Evolutionary conservation across 306 rosid species (phyloP), one percentile per base, ranked within the genome.

Genomic region (Malus sylvestris): DNA sequence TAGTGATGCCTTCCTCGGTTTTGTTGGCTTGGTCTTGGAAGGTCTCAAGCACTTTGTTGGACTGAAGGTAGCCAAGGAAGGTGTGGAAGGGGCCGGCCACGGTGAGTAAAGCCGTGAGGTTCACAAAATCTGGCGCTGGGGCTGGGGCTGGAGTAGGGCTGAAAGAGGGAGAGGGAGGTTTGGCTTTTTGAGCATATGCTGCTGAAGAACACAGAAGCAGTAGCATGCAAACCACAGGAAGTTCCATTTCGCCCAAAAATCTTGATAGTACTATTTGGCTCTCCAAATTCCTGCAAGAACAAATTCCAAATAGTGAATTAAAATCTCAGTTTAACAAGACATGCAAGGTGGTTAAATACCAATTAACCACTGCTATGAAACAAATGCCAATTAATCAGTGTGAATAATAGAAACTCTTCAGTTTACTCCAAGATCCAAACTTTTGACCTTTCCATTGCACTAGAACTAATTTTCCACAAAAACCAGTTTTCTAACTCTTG

Each of bases 21-120:
- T 91, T 80, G 83, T 95, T 95, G 83, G 99, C 97, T 82, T 95
- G 97, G 89, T 88, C 91, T 80, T 95, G 97, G 81, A 92, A 91
- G 10, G 96, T 90, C 35, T 92, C 97, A 25, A 92, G 22, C 71
- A 86, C 97, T 81, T 95, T 90, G 71, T 97, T 95, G 78, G 97
- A 92, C 30, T 88, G 33, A 49, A 89, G 88, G 85, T 87, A 83
- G 78, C 58, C 16, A 4, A 95, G 99, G 88, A 90, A 95, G 45
- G 91, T 90, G 77, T 84, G 87, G 80, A 95, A 95, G 42, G 99
- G 99, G 27, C 99, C 99, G 6, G 98, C 97, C 45, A 95, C 96
- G 6, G 68, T 70, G 72, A 95, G 89, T 68, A 95, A 80, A 1
- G 85, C 91, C 0, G 97, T 89, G 42, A 95, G 96, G 88, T 92